These are phyloP conservation scores for Quercus lobata DNA, from an alignment of 331 rosid genomes.

Conservation along the genomic window DNA sequence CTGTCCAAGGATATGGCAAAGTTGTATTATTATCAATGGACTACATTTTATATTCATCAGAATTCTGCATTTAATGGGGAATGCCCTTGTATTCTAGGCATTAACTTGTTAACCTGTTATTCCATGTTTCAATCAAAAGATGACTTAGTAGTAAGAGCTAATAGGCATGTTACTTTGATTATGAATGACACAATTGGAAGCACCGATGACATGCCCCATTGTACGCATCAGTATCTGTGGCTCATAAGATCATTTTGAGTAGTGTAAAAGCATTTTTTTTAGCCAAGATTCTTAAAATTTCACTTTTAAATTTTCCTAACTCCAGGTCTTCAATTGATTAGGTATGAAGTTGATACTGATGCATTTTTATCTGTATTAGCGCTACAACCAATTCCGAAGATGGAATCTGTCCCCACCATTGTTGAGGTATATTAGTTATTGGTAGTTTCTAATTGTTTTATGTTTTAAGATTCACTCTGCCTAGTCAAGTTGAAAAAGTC, in stretches of 20 bases:
- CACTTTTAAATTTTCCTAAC: constrained; percentile 32
- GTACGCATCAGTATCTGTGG: neutral
- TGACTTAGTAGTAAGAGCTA: neutral
- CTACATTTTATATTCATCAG: neutral
- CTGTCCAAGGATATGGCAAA: neutral
- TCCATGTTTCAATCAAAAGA: neutral
- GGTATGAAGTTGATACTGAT: constrained; percentile 98
- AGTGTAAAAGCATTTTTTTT: constrained; percentile 4
- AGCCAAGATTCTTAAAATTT: constrained; percentile 9
- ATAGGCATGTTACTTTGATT: neutral
- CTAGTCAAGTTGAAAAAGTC: constrained; percentile 11
- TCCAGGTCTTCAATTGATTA: constrained; percentile 36
- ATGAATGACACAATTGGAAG: neutral
- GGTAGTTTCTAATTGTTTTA: constrained; percentile 7
- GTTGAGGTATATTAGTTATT: constrained; percentile 68
- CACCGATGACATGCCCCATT: constrained; percentile 6
- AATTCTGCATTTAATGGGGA: neutral
- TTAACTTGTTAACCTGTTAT: neutral
- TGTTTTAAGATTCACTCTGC: neutral
- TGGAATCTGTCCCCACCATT: constrained; percentile 81
- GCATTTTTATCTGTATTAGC: constrained; percentile 96
- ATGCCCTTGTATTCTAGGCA: neutral
- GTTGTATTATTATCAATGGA: neutral
- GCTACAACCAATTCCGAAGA: constrained; percentile 83
- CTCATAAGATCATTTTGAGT: neutral